These are phyloP conservation scores for Aspergillus hiratsukae DNA, from an alignment of 2,329 filamentous ascomycete genomes.

Conservation along the genomic window DNA sequence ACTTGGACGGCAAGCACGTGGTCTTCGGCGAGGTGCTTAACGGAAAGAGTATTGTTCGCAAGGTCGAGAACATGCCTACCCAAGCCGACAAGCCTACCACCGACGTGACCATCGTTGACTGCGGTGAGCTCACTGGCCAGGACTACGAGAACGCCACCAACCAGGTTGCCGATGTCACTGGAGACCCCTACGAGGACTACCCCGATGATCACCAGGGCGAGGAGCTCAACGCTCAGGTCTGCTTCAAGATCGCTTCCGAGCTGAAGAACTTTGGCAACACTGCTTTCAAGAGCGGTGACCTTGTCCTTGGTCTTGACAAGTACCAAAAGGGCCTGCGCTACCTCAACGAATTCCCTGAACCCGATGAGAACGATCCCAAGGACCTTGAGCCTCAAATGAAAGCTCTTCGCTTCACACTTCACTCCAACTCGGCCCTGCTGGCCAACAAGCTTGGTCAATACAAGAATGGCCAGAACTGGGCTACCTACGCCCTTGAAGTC, in stretches of 20 bases:
- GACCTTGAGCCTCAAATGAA: slow-evolving; percentile 64
- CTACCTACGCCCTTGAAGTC: slow-evolving; percentile 64
- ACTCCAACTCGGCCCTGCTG: slow-evolving; percentile 83
- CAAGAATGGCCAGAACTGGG: slow-evolving; percentile 65
- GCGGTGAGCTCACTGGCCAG: slow-evolving; percentile 74
- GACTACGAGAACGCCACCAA: slow-evolving; percentile 63
- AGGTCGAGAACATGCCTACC: slow-evolving; percentile 80
- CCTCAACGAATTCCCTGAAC: slow-evolving; percentile 75
- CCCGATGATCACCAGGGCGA: slow-evolving; percentile 71
- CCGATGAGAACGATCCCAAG: slow-evolving; percentile 63
- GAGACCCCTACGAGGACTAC: slow-evolving; percentile 92
- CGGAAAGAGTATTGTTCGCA: slow-evolving; percentile 84
- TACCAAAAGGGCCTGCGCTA: slow-evolving; percentile 93
- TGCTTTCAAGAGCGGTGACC: slow-evolving; percentile 78
- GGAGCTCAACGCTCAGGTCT: slow-evolving; percentile 61
- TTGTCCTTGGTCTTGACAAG: slow-evolving; percentile 71
- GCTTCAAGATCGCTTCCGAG: slow-evolving; percentile 73
- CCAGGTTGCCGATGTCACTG: slow-evolving; percentile 71
- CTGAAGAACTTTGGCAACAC: slow-evolving; percentile 91
- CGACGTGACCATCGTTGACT: slow-evolving; percentile 73
- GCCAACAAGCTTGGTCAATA: slow-evolving; percentile 74
- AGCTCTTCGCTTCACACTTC: slow-evolving; percentile 74
- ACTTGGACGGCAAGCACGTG: slow-evolving; percentile 94
- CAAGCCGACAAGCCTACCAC: slow-evolving; percentile 71
- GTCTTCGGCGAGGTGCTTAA: slow-evolving; percentile 93